A percentile compares a stretch with the other conserved stretches of the same genome.
Conservation (phyloP, 192 early-diverging fungal genomes). For the Coemansia sp. region DNA sequence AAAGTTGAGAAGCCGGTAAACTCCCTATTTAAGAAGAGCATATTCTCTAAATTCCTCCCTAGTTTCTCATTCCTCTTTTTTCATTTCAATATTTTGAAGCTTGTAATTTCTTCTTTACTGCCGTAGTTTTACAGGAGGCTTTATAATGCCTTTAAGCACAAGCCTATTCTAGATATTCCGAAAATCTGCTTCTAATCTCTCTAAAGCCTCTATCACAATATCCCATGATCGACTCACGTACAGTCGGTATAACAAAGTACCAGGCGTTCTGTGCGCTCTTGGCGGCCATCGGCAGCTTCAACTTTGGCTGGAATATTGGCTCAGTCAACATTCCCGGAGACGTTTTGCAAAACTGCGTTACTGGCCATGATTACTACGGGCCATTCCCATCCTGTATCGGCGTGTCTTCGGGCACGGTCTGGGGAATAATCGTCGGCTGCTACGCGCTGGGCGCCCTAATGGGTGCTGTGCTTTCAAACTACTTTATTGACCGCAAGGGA, state of each 20-base stretch:
- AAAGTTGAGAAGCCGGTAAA: too few species aligned
- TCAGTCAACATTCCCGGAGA: slow-evolving; percentile 61
- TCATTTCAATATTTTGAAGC: too few species aligned
- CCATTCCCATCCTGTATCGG: slow-evolving; percentile 50
- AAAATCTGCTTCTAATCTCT: too few species aligned
- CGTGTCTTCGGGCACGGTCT: slow-evolving; percentile 44
- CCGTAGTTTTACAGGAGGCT: too few species aligned
- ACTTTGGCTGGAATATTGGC: slow-evolving; percentile 58
- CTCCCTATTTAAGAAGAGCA: too few species aligned
- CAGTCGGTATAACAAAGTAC: slow-evolving; percentile 48
- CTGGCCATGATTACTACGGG: slow-evolving; percentile 48
- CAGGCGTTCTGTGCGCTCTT: slow-evolving; percentile 50
- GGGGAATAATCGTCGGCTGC: slow-evolving; percentile 62
- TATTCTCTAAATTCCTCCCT: too few species aligned
- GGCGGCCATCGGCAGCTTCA: slow-evolving; percentile 53
- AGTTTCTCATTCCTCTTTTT: too few species aligned
- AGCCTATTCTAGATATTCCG: too few species aligned
- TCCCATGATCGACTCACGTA: slow-evolving; percentile 54
- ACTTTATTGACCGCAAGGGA: slow-evolving; percentile 60
- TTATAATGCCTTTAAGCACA: too few species aligned
- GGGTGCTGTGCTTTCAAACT: slow-evolving; percentile 64
- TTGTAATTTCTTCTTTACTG: too few species aligned
- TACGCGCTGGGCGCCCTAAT: slow-evolving; percentile 64
- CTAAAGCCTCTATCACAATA: too few species aligned
- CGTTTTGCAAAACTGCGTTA: slow-evolving; percentile 56